These are phyloP conservation scores for Penicillium chermesinum DNA, from an alignment of 495 filamentous ascomycete genomes.

Conservation along the genomic window DNA sequence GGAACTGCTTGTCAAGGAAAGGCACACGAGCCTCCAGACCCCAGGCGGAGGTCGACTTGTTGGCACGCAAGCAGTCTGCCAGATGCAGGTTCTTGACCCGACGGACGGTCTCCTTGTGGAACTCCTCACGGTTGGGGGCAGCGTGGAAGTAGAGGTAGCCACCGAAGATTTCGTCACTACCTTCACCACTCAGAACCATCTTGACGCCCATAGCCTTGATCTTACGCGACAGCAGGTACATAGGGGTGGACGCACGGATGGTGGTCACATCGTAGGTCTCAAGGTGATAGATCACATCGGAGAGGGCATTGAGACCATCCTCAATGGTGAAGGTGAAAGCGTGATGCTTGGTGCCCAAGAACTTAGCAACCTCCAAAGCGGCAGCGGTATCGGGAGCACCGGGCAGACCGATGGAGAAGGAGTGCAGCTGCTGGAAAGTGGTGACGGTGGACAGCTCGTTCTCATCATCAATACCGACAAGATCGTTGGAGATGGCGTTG, in stretches of 20 bases:
- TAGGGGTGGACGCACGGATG: constrained; percentile 95
- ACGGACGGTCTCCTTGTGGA: constrained; percentile 89
- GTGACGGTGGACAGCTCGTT: constrained; percentile 87
- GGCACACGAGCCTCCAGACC: constrained; percentile 96
- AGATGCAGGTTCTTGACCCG: constrained; percentile 94
- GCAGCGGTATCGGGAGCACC: constrained; percentile 86
- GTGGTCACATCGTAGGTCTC: constrained; percentile 98
- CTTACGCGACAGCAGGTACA: constrained; percentile 96
- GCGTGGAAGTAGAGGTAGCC: constrained; percentile 98
- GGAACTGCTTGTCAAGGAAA: constrained; percentile 95
- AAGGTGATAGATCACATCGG: constrained; percentile 95
- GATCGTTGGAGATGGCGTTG: constrained; percentile 53
- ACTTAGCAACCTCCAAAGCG: constrained; percentile 84
- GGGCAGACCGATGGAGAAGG: constrained; percentile 94
- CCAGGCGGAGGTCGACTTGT: constrained; percentile 99
- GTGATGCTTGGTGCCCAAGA: constrained; percentile 95
- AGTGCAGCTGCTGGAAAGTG: constrained; percentile 89
- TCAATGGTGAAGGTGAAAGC: constrained; percentile 96
- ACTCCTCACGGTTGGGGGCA: constrained; percentile 81
- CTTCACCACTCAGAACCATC: constrained; percentile 97
- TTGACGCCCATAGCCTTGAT: constrained; percentile 99
- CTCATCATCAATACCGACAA: constrained; percentile 91
- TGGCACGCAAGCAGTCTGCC: constrained; percentile 91
- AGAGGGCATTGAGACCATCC: constrained; percentile 91
- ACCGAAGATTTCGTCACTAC: constrained; percentile 95